Base-by-base conservation (phyloP, 2,329 filamentous ascomycete genomes). In the Incumbomyces delicatus region DNA sequence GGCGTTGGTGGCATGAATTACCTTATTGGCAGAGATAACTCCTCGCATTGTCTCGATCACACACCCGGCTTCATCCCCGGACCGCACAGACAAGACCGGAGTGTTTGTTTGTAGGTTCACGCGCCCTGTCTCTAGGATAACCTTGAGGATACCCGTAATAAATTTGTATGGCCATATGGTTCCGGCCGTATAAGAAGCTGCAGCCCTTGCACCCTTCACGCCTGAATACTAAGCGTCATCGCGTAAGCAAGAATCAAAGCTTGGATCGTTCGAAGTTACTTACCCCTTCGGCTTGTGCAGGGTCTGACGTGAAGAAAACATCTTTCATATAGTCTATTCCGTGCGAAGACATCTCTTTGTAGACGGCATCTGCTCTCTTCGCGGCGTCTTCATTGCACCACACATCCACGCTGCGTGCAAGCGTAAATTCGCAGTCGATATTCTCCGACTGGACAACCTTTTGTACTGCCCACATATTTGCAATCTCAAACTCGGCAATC, bases 1-100 rank as follows among this genome's bases (percentile, higher is more conserved):
- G 3, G 72, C 88, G 59, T 94, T 95, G 1, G 83, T 89, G 4
- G 86, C 83, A 12, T 94, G 73, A n/a, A 94, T 72, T 16, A 94
- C 77, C 27, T 75, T 72, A 10, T 69, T 66, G 1, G 86, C 71
- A 0, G 61, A 61, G 44, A 92, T 73, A 39, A 64, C 69, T 14
- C 87, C 87, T 16, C 86, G 78, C 3, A 16, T 13, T 0, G 87
- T 92, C 40, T 78, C 69, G 1, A 27, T 27, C 22, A 5, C 22
- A 27, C 22, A 27, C 22, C 22, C 22, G 8, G 4, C 22, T 27
- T 27, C 22, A 27, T 27, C 22, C 22, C 4, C 8, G 5, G 22
- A 27, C 22, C 8, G 22, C 8, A 27, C 22, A 27, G 22, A 27
- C 8, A 27, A 8, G 4, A 27, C 22, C 8, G 22, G 22, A 27